Evolutionary conservation across 2,329 filamentous ascomycete species (phyloP).

Genomic region (Nigrospora oryzae): DNA sequence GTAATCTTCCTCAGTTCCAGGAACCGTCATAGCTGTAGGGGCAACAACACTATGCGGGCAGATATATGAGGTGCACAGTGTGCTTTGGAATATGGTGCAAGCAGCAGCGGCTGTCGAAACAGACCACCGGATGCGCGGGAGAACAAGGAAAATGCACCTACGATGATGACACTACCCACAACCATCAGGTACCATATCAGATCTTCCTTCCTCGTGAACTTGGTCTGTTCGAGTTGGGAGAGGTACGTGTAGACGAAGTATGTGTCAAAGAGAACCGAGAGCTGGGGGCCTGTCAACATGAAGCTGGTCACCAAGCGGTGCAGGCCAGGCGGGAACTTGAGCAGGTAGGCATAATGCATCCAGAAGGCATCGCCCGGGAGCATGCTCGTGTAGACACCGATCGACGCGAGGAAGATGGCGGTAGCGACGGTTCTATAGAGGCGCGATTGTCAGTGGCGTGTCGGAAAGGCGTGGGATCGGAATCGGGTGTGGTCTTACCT

Average conservation of each 20-base stretch:
- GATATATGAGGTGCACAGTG: conserved; percentile 50
- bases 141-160: conserved; percentile 45
- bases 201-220: conserved; percentile 69
- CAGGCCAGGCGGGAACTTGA: conserved; percentile 42
- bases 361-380: conserved; percentile 41
- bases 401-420: conserved; percentile 53
- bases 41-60: conserved; percentile 63
- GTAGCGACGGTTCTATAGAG: conserved; percentile 56
- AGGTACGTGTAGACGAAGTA: conserved; percentile 76
- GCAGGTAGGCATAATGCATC: conserved; percentile 44
- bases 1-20: conserved; percentile 77
- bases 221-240: conserved; percentile 66
- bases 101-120: conserved; percentile 3
- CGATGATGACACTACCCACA: conserved; percentile 62
- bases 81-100: conserved; percentile 9
- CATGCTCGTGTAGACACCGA: conserved; percentile 49
- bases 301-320: conserved; percentile 35
- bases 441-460: neutral
- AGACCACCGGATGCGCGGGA: conserved; percentile 4
- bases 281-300: conserved; percentile 27
- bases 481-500: conserved; percentile 21
- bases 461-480: neutral
- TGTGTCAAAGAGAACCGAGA: conserved; percentile 60
- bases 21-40: conserved; percentile 71
- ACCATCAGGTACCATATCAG: conserved; percentile 75